phyloP scores from a whole-genome alignment of 164 flowering plant species.

The Amborella trichopoda region DNA sequence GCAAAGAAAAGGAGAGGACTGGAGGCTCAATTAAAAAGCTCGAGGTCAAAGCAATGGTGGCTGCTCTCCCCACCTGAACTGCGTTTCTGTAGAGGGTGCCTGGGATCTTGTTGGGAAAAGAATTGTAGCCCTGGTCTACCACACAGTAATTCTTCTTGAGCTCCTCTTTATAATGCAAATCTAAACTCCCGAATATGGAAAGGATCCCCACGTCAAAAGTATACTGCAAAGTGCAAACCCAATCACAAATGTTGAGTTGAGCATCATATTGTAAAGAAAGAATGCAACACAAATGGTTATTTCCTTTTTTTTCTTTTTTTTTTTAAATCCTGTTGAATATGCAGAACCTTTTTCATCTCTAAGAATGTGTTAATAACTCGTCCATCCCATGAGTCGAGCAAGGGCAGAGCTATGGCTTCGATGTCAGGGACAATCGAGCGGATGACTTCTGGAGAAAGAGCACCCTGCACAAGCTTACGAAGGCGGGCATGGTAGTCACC shows the following conservation, averaged over 20 bases:
- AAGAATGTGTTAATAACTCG: slow-evolving; percentile 45
- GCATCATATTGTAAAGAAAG: background rate
- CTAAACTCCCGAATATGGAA: slow-evolving; percentile 42
- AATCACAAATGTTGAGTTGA: background rate
- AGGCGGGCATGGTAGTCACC: slow-evolving; percentile 63
- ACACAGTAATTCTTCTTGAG: slow-evolving; percentile 46
- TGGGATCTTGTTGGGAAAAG: slow-evolving; percentile 53
- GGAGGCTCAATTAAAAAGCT: background rate
- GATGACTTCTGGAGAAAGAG: slow-evolving; percentile 15
- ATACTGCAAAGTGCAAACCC: slow-evolving; percentile 26
- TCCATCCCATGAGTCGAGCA: slow-evolving; percentile 43
- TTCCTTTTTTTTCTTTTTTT: background rate
- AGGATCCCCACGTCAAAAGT: slow-evolving; percentile 65
- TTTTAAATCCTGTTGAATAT: background rate
- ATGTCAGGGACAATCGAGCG: slow-evolving; percentile 22
- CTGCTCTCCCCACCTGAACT: slow-evolving; percentile 27
- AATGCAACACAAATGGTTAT: slow-evolving; percentile 1
- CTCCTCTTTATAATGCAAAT: slow-evolving; percentile 22
- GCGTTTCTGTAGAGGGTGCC: slow-evolving; percentile 60
- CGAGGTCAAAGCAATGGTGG: background rate
- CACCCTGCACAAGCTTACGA: slow-evolving; percentile 54
- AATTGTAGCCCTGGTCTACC: slow-evolving; percentile 69
- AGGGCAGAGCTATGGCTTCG: slow-evolving; percentile 28
- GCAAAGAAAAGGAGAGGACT: background rate
- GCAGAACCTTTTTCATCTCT: slow-evolving; percentile 70